Base-by-base conservation (phyloP, 805 yeast species). In the Hanseniaspora osmophila region DNA sequence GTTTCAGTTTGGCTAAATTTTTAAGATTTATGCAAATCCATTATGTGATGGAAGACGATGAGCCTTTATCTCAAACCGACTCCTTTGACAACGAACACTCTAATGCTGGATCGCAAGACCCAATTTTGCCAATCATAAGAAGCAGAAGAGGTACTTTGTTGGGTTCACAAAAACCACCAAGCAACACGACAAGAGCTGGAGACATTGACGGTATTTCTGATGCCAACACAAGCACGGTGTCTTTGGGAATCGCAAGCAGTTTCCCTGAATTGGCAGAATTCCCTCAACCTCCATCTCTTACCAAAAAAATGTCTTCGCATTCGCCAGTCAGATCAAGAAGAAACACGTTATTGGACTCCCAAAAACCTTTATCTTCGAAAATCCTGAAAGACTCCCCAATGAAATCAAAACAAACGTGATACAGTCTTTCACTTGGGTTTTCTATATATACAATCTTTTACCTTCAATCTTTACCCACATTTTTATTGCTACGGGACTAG, bases 1-100 rank as follows among this genome's bases (percentile, higher is more conserved):
- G 40, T 33, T 33, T 15, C 12, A 46, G 42, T 29, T 37, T 46
- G 22, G 39, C 43, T 10, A 42, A 44, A 12, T 19, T 46, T 2
- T 30, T 46, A 13, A 46, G 42, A 15, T 12, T 42, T 3, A 39
- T 46, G 11, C 37, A 46, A 7, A 42, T 46, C 18, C 42, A 38
- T 32, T 46, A 46, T 27, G 37, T 42, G 16, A 33, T 40, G 10
- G 48, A 46, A 40, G 40, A 43, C 19, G 45, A 42, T 18, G 43
- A 42, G 1, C 33, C 30, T 33, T 33, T 42, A 30, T 38, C 18
- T 12, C 43, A 46, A 16, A 19, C 29, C 16, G 30, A 27, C 13
- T 12, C 27, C 27, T 22, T 12, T 32, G 35, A 32, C 15, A 32
- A 6, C 15, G 35, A 32, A 32, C 13, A 32, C 15, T n/a, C 35